Evolutionary conservation across 139 green algal species (phyloP), one percentile per base, ranked within the genome.

Genomic region (Chlorella ohadii): DNA sequence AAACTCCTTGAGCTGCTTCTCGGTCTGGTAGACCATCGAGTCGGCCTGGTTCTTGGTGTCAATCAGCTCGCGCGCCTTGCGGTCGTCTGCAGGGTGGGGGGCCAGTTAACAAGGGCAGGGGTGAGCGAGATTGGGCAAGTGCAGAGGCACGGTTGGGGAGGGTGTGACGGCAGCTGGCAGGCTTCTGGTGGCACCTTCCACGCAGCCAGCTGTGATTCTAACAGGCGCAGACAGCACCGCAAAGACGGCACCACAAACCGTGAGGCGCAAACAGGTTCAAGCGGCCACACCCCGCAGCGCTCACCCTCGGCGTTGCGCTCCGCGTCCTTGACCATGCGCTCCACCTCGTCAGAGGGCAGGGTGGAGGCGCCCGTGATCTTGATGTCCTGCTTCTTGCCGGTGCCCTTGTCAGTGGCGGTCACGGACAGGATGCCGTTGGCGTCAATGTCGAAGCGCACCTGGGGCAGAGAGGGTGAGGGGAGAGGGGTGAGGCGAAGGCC

Each of bases 1-100:
- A 82, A 99, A 93, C 91, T 99, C 97, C 90, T 98, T 97, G 38
- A 99, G 76, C 94, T 99, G 97, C 95, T 99, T 99, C 93, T 99
- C 92, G 28, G 96, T 98, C 91, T 98, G 94, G 91, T 98, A 98
- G 22, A 95, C 85, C 90, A 97, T 89, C 65, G 81, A 92, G 89
- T 98, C 95, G 1, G 94, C 96, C 89, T 97, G 92, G 92, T 99
- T 99, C 92, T 96, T 97, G 55, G 92, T 94, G 86, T 99, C 97
- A 31, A 99, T 94, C 1, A 93, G 92, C 72, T 99, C 97, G 33
- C 97, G 90, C 81, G 92, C 89, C 88, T 93, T 91, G 94, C 98
- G 97, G 91, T 99, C 97, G 89, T 98, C 96, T 83, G 78, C 63
- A 65, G 41, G 3, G 66, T 0, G 33, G 66, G 66, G 2, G 17